phyloP scores from a whole-genome alignment of 495 filamentous ascomycete species.

The Hypoxylon trugodes region DNA sequence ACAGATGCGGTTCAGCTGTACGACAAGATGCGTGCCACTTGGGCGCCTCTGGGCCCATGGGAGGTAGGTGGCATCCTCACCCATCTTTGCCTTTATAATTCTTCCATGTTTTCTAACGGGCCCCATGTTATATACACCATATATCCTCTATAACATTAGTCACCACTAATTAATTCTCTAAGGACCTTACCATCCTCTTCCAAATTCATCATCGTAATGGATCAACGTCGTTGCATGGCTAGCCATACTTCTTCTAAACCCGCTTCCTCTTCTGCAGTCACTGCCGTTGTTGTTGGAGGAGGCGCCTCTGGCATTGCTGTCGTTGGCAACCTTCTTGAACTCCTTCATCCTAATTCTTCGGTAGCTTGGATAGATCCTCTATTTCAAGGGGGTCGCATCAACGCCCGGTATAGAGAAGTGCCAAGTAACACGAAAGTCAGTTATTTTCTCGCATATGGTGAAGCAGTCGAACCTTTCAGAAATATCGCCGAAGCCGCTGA shows the following conservation, averaged over 20 bases:
- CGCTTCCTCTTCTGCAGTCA: background rate
- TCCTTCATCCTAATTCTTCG: conserved; percentile 11
- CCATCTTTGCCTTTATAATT: too few relatives aligned
- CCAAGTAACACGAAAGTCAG: conserved; percentile 63
- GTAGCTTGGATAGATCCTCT: conserved; percentile 64
- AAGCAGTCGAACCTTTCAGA: conserved; percentile 58
- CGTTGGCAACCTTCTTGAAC: conserved; percentile 63
- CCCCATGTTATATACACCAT: too few relatives aligned
- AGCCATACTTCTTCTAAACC: background rate
- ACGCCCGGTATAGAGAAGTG: conserved; percentile 64
- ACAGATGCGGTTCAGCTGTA: too few relatives aligned
- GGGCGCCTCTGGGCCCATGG: too few relatives aligned
- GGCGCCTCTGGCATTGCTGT: conserved; percentile 66
- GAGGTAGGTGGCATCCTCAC: too few relatives aligned
- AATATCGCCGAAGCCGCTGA: conserved; percentile 55
- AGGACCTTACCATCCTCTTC: background rate
- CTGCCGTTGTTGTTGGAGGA: conserved; percentile 64
- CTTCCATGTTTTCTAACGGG: too few relatives aligned
- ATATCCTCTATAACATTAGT: background rate
- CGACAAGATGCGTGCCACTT: too few relatives aligned
- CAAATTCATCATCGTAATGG: background rate
- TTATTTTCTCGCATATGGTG: conserved; percentile 61
- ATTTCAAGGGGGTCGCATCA: conserved; percentile 61
- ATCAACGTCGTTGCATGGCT: background rate
- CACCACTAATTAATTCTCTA: background rate